A percentile compares a stretch with the other conserved stretches of the same genome.
These are phyloP conservation scores for Gossypium trilobum DNA, from an alignment of 441 rosid genomes.

Conservation along the genomic window DNA sequence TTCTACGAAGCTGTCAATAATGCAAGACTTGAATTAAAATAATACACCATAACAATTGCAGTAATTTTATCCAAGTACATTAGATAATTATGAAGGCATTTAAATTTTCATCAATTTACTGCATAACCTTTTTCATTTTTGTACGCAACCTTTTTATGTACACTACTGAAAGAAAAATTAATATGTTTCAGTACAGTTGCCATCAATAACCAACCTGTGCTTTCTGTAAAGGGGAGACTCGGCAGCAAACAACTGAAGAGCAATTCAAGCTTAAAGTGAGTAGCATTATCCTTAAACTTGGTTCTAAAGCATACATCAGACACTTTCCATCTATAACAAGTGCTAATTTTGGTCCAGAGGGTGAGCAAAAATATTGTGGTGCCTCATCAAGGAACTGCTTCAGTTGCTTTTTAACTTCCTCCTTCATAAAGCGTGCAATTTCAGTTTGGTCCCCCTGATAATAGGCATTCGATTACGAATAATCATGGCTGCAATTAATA, in stretches of 20 bases:
- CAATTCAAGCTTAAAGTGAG: constrained; percentile 95
- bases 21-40: background rate
- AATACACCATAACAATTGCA: background rate
- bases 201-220: constrained; percentile 61
- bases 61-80: background rate
- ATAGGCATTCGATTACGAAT: constrained; percentile 11
- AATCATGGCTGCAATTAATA: background rate
- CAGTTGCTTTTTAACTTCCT: constrained; percentile 73
- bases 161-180: background rate
- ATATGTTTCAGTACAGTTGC: background rate
- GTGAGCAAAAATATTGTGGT: constrained; percentile 41
- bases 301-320: constrained; percentile 92
- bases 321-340: constrained; percentile 96
- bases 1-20: background rate
- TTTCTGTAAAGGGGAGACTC: constrained; percentile 97
- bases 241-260: constrained; percentile 93
- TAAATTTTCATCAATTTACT: background rate
- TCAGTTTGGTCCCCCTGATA: constrained; percentile 61
- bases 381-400: constrained; percentile 78
- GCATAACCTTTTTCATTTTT: background rate
- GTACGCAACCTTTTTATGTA: background rate
- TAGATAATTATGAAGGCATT: background rate
- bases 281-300: constrained; percentile 64
- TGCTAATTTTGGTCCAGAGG: constrained; percentile 71
- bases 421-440: constrained; percentile 75